These are phyloP conservation scores for Penicillium cosmopolitanum DNA, from an alignment of 495 filamentous ascomycete genomes.

Conservation along the genomic window DNA sequence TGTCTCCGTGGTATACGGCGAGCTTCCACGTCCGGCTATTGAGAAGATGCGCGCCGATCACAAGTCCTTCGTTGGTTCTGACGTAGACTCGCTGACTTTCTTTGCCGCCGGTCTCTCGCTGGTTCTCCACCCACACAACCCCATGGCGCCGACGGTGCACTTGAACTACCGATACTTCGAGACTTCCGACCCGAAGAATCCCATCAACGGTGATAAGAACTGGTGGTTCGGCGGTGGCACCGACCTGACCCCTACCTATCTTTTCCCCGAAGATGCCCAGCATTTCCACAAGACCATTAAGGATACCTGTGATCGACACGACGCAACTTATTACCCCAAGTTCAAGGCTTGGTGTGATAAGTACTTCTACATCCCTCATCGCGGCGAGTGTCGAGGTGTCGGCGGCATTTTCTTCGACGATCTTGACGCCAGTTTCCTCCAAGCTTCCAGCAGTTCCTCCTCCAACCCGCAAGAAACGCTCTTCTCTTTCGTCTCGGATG, in stretches of 20 bases:
- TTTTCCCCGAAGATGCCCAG: slow-evolving; percentile 95
- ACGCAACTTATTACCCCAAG: slow-evolving; percentile 86
- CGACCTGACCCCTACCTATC: slow-evolving; percentile 90
- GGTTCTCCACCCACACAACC: slow-evolving; percentile 90
- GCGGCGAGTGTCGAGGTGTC: slow-evolving; percentile 83
- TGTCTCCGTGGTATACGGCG: slow-evolving; percentile 92
- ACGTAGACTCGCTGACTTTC: slow-evolving; percentile 82
- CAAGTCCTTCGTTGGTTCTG: slow-evolving; percentile 78
- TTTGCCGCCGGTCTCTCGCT: slow-evolving; percentile 93
- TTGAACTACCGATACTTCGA: slow-evolving; percentile 99
- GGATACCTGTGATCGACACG: slow-evolving; percentile 89
- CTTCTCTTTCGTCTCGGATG: slow-evolving; percentile 88
- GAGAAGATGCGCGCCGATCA: slow-evolving; percentile 94
- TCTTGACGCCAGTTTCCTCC: slow-evolving; percentile 69
- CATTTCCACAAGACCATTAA: slow-evolving; percentile 96
- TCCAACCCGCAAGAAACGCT: slow-evolving; percentile 88
- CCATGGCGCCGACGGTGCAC: slow-evolving; percentile 96
- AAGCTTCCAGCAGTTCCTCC: slow-evolving; percentile 48
- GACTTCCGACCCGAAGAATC: slow-evolving; percentile 64
- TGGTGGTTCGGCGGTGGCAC: slow-evolving; percentile 99
- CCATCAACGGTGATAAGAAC: slow-evolving; percentile 69
- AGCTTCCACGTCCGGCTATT: slow-evolving; percentile 84
- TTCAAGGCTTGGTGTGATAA: slow-evolving; percentile 99
- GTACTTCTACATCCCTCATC: slow-evolving; percentile 94
- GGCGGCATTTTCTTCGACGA: slow-evolving; percentile 99